Percentiles rank a stretch among this genome's conserved stretches.
These are phyloP conservation scores for Lachnellula hyalina DNA, from an alignment of 2,329 filamentous ascomycete genomes.

Conservation along the genomic window DNA sequence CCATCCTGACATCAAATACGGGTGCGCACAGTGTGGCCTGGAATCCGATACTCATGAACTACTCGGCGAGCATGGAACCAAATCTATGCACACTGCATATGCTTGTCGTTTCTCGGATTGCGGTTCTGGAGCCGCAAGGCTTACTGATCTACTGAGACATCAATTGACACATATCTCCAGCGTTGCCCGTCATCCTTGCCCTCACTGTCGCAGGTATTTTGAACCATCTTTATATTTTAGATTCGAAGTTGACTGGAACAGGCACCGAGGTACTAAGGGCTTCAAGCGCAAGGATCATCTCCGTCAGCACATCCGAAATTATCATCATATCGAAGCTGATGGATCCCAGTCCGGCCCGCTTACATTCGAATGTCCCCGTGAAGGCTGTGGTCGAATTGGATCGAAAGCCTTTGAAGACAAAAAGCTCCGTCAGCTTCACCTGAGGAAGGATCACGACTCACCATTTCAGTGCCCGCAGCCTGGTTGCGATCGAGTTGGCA, in stretches of 20 bases:
- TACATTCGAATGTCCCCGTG: background rate
- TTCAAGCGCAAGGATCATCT: constrained; percentile 36
- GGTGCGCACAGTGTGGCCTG: constrained; percentile 1
- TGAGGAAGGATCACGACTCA: constrained; percentile 15
- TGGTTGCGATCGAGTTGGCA: constrained; percentile 15
- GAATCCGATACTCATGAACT: background rate
- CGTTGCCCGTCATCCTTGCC: constrained; percentile 25
- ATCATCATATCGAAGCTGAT: constrained; percentile 30
- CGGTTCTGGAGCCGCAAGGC: background rate
- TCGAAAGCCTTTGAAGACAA: constrained; percentile 9
- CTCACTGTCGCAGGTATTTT: constrained; percentile 26
- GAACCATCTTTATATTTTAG: background rate
- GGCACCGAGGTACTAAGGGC: constrained; percentile 29
- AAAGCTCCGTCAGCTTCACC: constrained; percentile 8
- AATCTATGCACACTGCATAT: constrained; percentile 1
- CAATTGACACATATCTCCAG: constrained; percentile 11
- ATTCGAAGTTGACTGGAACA: background rate
- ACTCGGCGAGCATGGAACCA: background rate
- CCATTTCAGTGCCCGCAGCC: constrained; percentile 13
- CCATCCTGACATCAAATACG: background rate
- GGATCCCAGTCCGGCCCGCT: background rate
- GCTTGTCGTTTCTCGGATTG: constrained; percentile 7
- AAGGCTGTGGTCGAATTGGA: constrained; percentile 5
- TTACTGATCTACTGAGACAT: constrained; percentile 23
- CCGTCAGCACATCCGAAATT: constrained; percentile 32